Base-by-base conservation (phyloP, 2,329 filamentous ascomycete species). In the Lachnum nothofagi region DNA sequence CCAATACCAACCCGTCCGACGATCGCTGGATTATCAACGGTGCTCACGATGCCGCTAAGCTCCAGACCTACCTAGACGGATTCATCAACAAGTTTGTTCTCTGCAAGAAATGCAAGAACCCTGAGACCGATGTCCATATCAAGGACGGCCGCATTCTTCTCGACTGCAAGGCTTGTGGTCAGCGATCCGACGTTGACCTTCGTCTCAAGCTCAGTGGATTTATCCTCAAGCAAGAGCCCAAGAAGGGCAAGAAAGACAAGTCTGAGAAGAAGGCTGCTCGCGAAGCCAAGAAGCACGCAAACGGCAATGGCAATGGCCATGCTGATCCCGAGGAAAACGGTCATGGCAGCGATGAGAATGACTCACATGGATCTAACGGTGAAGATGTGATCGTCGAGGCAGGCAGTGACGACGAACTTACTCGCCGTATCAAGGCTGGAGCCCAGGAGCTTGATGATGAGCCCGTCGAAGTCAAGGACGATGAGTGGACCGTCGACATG, bases 1-100 rank as follows among this genome's bases (percentile, higher is more conserved):
- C 93, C 76, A 97, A 96, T 75, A 91, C 90, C 63, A 93, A 96
- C 68, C 91, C 93, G 59, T 84, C 89, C 64, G 91, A 97, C 70
- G 93, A 98, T 70, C 93, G 93, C 69, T 98, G 93, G 91, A 98
- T 98, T 75, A 97, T 98, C 81, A 98, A 98, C 74, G 93, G 93
- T 68, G 89, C 91, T 60, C 93, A 98, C 69, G 93, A 98, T 61
- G 84, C 91, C 55, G 75, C 78, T 70, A 97, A 97, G 78, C 86
- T 98, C 42, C 93, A 98, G 77, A 93, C 97, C 69, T 91, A 96
- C 64, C 87, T 98, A 42, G 91, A 97, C 69, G 91, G 91, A 63
- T 98, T 98, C 80, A 98, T 98, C 75, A 80, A 85, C 77, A 95
- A 89, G 75, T 98, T 97, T 62, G 93, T 98, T 65, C 90, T 98